Evolutionary conservation across 2,329 filamentous ascomycete species (phyloP), one percentile per base, ranked within the genome.

Genomic region (Colletotrichum camelliae): DNA sequence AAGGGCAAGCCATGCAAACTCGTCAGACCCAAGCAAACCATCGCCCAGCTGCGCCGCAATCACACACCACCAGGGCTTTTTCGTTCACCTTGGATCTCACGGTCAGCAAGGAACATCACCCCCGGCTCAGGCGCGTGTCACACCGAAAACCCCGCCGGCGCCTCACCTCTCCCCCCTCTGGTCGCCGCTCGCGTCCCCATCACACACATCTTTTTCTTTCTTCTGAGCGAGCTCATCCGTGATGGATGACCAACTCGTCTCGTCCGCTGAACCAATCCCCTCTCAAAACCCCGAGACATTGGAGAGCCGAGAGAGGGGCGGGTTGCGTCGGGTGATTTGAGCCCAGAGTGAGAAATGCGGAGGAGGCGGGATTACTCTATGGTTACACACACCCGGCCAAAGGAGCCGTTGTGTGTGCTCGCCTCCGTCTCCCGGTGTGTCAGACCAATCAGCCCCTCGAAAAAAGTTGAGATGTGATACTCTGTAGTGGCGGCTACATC

Each of bases 301-400:
- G 33, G 55, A 29, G 52, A 10, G 33, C 35, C 58, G 39, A 61
- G 16, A 43, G 67, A 52, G 68, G 39, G 18, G 57, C 74, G 74
- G 74, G 70, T 76, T 76, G 74, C 74, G 29, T 76, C 74, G 74
- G 74, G 70, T 55, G 33, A 55, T 21, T 33, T 48, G 24, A 21
- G 67, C 21, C 16, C 43, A 58, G 24, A 15, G 29, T 39, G 27
- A 65, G 35, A 15, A 27, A 65, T 70, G 69, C 61, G 58, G 67
- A 67, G 69, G 7, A 72, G n/a, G 65, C 39, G 18, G 24, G 37
- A 29, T 29, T n/a, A 5, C 29, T 21, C 31, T 29, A 39, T 37
- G 57, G 29, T 24, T 35, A 21, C 70, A 65, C 73, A 72, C 35
- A 43, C 33, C 74, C 64, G 58, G 69, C 61, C 68, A 18, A 43